Evolutionary conservation across 352 stramenopile genomes (phyloP).

Genomic region (Pythium biforme): DNA sequence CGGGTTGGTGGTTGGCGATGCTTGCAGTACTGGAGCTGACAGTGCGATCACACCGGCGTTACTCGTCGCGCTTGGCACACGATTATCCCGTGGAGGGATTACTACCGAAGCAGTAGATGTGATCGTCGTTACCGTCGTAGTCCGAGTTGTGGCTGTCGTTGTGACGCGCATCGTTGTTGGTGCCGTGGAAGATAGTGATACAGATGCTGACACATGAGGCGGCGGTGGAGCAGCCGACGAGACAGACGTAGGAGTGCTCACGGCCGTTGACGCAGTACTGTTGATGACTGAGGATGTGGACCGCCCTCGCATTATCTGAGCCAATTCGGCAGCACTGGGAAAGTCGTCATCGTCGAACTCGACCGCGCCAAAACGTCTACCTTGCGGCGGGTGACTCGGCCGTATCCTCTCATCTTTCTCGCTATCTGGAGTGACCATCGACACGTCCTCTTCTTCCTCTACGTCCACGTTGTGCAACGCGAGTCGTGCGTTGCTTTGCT

Average conservation of each 20-base stretch:
- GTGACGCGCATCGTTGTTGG: neutral
- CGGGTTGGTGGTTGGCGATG: too few relatives aligned
- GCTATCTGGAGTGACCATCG: neutral
- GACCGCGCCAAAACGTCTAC: conserved; percentile 8
- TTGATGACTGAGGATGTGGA: neutral
- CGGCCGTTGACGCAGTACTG: neutral
- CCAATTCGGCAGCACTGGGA: conserved; percentile 16
- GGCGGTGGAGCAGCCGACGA: neutral
- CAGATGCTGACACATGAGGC: neutral
- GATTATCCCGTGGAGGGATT: neutral
- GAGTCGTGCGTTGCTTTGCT: conserved; percentile 4
- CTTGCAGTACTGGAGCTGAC: too few relatives aligned
- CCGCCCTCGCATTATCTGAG: neutral
- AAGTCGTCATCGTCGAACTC: conserved; percentile 37
- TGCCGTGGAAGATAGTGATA: neutral
- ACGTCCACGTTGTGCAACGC: neutral
- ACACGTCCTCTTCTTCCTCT: neutral
- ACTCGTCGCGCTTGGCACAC: too few relatives aligned
- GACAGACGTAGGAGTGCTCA: neutral
- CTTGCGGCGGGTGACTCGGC: neutral
- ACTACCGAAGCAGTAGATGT: neutral
- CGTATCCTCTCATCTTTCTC: neutral
- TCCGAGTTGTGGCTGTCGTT: neutral
- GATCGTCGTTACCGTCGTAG: neutral
- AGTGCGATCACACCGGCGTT: too few relatives aligned